Evolutionary conservation across 148 eudicot genomes (phyloP).

Genomic region (Cornus kousa): DNA sequence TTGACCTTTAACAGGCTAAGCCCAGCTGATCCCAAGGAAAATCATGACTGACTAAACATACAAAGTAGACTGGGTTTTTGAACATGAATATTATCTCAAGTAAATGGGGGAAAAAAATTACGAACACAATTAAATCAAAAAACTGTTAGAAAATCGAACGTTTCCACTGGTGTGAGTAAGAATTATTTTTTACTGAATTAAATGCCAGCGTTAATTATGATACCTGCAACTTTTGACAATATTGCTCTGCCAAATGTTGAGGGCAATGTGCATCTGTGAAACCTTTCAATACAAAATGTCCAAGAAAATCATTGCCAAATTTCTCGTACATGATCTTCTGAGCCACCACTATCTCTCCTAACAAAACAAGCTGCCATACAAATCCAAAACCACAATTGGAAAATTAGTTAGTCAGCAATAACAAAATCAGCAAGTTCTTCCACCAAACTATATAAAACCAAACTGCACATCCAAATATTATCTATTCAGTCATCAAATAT

Average conservation of each 20-base stretch:
- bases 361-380: conserved; percentile 59
- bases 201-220: background rate
- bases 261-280: conserved; percentile 70
- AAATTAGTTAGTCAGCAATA: conserved; percentile 2
- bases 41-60: background rate
- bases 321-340: conserved; percentile 97
- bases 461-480: background rate
- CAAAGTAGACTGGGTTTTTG: background rate
- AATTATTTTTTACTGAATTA: background rate
- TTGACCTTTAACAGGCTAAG: background rate
- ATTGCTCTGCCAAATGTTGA: conserved; percentile 82
- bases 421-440: background rate
- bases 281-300: conserved; percentile 65
- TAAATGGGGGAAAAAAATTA: background rate
- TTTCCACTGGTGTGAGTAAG: background rate
- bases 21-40: background rate
- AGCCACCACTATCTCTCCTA: conserved; percentile 82
- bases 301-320: conserved; percentile 76
- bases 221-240: conserved; percentile 90
- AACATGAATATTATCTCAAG: background rate
- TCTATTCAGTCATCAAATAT: background rate
- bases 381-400: conserved; percentile 1
- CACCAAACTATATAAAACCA: background rate
- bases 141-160: background rate
- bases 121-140: background rate